Conservation (phyloP, 192 early-diverging fungal species). For the Coemansia interrupta region DNA sequence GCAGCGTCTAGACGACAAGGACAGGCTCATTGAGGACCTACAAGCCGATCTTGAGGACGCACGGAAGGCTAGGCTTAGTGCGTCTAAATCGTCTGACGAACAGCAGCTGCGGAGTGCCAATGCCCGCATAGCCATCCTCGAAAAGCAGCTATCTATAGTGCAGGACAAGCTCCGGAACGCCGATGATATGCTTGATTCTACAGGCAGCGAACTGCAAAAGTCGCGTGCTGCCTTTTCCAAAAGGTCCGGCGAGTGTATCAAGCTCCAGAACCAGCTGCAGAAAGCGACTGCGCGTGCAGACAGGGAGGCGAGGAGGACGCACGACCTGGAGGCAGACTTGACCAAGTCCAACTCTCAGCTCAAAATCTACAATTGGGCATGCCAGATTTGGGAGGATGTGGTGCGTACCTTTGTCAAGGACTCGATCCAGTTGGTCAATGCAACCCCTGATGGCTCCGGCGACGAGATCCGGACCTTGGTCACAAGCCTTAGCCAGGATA, state of each 20-base stretch:
- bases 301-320: neutral
- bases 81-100: neutral
- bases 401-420: conserved; percentile 10
- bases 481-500: conserved; percentile 11
- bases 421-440: neutral
- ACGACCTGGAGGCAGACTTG: neutral
- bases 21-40: conserved; percentile 13
- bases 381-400: conserved; percentile 25
- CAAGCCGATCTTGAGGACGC: conserved; percentile 16
- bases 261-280: too few species aligned
- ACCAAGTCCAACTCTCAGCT: conserved; percentile 18
- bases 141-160: conserved; percentile 22
- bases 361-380: conserved; percentile 26
- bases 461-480: neutral
- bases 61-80: conserved; percentile 1
- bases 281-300: too few species aligned
- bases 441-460: neutral
- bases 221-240: too few species aligned
- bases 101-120: conserved; percentile 14
- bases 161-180: conserved; percentile 26
- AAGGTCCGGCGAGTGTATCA: too few species aligned
- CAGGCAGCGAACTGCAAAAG: too few species aligned
- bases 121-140: conserved; percentile 12
- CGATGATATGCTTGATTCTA: conserved; percentile 3
- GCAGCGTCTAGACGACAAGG: conserved; percentile 21